These are phyloP conservation scores for Malassezia arunalokei DNA, from an alignment of 1,284 basidiomycete genomes.

Conservation along the genomic window DNA sequence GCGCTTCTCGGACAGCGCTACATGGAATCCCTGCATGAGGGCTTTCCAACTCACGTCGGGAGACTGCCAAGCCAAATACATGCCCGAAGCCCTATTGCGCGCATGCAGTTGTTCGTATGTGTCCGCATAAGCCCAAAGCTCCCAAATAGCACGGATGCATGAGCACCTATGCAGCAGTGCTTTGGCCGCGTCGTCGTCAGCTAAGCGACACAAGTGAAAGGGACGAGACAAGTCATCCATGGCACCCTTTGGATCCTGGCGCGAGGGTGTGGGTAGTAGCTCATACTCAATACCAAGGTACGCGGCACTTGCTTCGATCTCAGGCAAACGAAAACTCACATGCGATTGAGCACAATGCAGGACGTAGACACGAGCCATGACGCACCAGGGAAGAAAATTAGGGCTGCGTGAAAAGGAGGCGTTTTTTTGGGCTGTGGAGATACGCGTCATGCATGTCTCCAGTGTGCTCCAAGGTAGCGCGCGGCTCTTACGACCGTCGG, in stretches of 20 bases:
- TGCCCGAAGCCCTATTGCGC: constrained; percentile 19
- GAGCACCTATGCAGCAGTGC: constrained; percentile 68
- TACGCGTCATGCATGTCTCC: background rate
- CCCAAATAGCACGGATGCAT: constrained; percentile 59
- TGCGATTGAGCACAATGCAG: constrained; percentile 35
- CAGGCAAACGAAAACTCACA: constrained; percentile 31
- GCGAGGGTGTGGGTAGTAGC: constrained; percentile 27
- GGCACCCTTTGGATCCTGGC: background rate
- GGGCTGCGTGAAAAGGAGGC: background rate
- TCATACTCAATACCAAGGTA: constrained; percentile 29
- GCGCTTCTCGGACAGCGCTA: constrained; percentile 23
- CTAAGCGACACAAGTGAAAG: constrained; percentile 28
- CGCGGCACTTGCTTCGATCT: constrained; percentile 30
- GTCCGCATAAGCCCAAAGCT: constrained; percentile 39
- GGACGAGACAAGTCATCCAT: constrained; percentile 24
- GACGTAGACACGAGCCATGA: constrained; percentile 25
- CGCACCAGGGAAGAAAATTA: background rate
- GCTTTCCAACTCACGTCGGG: constrained; percentile 28
- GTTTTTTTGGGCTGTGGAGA: background rate
- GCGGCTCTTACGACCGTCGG: background rate
- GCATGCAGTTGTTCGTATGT: constrained; percentile 33
- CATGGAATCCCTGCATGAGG: constrained; percentile 32
- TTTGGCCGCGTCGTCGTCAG: constrained; percentile 55
- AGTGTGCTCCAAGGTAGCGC: background rate
- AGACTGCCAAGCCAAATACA: constrained; percentile 16